phyloP scores from a whole-genome alignment of 2,329 filamentous ascomycete species.

The Ophiostoma angusticollis region DNA sequence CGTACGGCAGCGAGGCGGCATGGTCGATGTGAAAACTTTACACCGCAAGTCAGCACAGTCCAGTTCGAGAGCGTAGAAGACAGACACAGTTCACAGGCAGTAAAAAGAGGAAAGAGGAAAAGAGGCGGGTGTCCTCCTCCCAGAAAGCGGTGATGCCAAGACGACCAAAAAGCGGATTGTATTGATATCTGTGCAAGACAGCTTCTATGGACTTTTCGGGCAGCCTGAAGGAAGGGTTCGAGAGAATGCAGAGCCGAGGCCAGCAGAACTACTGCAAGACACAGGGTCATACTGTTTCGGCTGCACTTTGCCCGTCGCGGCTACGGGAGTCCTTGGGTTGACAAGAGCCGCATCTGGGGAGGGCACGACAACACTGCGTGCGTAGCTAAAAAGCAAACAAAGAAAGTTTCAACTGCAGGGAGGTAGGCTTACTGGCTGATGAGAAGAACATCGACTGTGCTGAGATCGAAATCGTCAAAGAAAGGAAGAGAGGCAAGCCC shows the following conservation, averaged over 20 bases:
- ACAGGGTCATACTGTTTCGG: too few species aligned
- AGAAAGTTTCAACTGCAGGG: background rate
- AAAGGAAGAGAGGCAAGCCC: slow-evolving; percentile 88
- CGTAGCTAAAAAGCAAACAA: background rate
- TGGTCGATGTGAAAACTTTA: slow-evolving; percentile 93
- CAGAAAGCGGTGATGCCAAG: background rate
- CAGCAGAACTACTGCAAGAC: slow-evolving; percentile 7
- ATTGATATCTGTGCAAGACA: slow-evolving; percentile 19
- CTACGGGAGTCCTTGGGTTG: too few species aligned
- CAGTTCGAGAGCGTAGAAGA: background rate
- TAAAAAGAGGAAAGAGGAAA: background rate
- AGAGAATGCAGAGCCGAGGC: too few species aligned
- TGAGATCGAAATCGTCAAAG: slow-evolving; percentile 97
- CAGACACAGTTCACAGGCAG: background rate
- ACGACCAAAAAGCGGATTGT: slow-evolving; percentile 13
- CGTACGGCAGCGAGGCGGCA: slow-evolving; percentile 95
- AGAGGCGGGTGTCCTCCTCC: too few species aligned
- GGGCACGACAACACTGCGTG: too few species aligned
- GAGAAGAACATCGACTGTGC: slow-evolving; percentile 89
- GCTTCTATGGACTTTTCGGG: too few species aligned
- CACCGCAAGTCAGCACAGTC: slow-evolving; percentile 8
- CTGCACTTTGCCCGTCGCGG: too few species aligned
- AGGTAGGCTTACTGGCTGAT: slow-evolving; percentile 86
- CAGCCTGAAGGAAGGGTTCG: too few species aligned
- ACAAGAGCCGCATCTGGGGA: too few species aligned